A percentile compares a stretch with the other conserved stretches of the same genome.
Evolutionary conservation across 2,329 filamentous ascomycete genomes (phyloP).

Genomic region (Fusarium clavum): DNA sequence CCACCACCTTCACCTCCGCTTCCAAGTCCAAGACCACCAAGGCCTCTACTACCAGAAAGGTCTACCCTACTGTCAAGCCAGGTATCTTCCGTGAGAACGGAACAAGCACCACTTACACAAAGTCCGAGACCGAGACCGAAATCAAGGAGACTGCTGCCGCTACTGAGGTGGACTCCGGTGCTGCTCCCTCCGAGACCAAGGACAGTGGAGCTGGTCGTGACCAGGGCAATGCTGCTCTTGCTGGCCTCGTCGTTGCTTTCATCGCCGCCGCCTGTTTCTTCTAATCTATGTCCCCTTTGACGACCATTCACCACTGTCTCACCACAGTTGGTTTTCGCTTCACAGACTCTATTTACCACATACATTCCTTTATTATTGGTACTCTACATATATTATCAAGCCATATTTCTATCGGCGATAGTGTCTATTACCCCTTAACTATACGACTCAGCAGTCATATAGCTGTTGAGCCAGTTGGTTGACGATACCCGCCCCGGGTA

Average conservation of each 20-base stretch:
- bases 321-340: constrained; percentile 44
- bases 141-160: constrained; percentile 38
- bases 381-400: constrained; percentile 46
- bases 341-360: constrained; percentile 34
- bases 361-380: constrained; percentile 40
- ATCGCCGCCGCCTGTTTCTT: constrained; percentile 64
- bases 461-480: constrained; percentile 13
- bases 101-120: constrained; percentile 48
- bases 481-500: constrained; percentile 36
- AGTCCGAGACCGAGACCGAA: constrained; percentile 3
- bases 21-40: constrained; percentile 32
- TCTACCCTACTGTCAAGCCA: constrained; percentile 46
- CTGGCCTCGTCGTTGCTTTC: constrained; percentile 66
- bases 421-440: constrained; percentile 50
- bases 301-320: constrained; percentile 15
- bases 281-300: constrained; percentile 46
- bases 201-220: constrained; percentile 61
- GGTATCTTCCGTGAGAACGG: constrained; percentile 68
- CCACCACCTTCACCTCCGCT: constrained; percentile 46
- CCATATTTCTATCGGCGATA: constrained; percentile 49
- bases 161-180: constrained; percentile 45
- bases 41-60: constrained; percentile 38
- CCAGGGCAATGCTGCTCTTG: constrained; percentile 63
- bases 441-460: not conserved
- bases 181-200: constrained; percentile 51